Evolutionary conservation across 306 rosid species (phyloP), one percentile per base, ranked within the genome.

Genomic region (Delonix regia): DNA sequence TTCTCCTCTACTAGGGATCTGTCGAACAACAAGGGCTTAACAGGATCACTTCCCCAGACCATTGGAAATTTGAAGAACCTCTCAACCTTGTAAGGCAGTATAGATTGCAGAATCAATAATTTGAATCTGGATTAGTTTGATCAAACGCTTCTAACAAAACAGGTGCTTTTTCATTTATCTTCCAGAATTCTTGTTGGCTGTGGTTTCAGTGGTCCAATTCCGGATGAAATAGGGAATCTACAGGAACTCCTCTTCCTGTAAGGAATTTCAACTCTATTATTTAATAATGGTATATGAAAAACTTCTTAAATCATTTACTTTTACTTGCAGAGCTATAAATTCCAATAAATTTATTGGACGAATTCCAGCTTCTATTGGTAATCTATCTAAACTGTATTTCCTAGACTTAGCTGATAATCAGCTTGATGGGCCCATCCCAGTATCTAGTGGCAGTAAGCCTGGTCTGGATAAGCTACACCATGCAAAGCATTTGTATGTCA

Each of bases 171-270:
- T 75, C 73, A 30, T 81, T 56, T 86, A 28, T 66, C 7, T 74
- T 55, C 53, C 81, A 91, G 93, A 84, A 84, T 85, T 72, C 83
- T 91, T 39, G 86, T 87, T 60, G 89, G 86, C n/a, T 91, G 96
- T 65, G 44, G 82, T 67, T 91, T 91, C 83, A 71, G 4, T 27
- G 96, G 96, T 27, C 74, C 42, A 36, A 89, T 90, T 84, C 96
- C 93, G 2, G 89, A 79, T 27, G 69, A 66, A 47, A 69, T 90
- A 68, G 96, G 96, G 76, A 52, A 75, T 56, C 84, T 91, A 49
- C 56, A 56, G 69, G 77, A 79, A 81, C 91, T 91, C 7, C 39
- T 44, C 21, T 85, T 8, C 72, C 52, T 91, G 93, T 91, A 81
- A 81, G 85, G 30, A 76, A 30, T 38, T 77, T 69, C 45, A 66